Evolutionary conservation across 1,284 basidiomycete genomes (phyloP).

Genomic region (Trichosporon ovoides): DNA sequence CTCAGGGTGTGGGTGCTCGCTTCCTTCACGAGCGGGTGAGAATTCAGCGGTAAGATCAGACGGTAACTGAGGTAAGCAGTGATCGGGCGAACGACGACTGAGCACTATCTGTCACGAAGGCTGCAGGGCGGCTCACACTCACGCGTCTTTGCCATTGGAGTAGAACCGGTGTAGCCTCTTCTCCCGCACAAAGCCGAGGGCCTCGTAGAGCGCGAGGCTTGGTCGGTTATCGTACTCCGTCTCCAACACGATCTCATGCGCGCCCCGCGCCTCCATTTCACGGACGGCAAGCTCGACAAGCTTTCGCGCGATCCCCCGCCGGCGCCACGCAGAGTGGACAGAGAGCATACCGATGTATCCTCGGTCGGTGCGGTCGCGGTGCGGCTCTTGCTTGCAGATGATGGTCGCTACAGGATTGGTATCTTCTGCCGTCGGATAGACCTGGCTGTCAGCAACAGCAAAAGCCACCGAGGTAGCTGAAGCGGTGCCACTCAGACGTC

Average conservation of each 20-base stretch:
- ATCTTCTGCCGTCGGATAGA: slow-evolving; percentile 20
- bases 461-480: no score
- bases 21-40: slow-evolving; percentile 17
- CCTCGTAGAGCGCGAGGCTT: slow-evolving; percentile 81
- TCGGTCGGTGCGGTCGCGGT: slow-evolving; percentile 67
- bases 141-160: slow-evolving; percentile 61
- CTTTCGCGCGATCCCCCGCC: slow-evolving; percentile 78
- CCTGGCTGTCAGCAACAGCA: slow-evolving; percentile 14
- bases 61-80: slow-evolving; percentile 27
- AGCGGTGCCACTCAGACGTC: background rate
- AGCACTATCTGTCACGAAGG: no score
- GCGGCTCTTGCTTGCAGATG: slow-evolving; percentile 89
- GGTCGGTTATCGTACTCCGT: slow-evolving; percentile 91
- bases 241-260: slow-evolving; percentile 91
- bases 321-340: slow-evolving; percentile 70
- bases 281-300: slow-evolving; percentile 72
- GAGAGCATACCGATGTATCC: slow-evolving; percentile 99
- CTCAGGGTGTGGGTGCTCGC: background rate
- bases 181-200: slow-evolving; percentile 90
- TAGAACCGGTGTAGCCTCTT: slow-evolving; percentile 94
- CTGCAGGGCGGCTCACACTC: slow-evolving; percentile 19
- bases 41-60: slow-evolving; percentile 31
- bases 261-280: slow-evolving; percentile 71
- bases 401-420: slow-evolving; percentile 74
- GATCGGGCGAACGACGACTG: background rate